Percentiles rank a stretch among this genome's conserved stretches.
Conservation (phyloP, 768 basidiomycete species). For the Trichaptum fuscoviolaceum region DNA sequence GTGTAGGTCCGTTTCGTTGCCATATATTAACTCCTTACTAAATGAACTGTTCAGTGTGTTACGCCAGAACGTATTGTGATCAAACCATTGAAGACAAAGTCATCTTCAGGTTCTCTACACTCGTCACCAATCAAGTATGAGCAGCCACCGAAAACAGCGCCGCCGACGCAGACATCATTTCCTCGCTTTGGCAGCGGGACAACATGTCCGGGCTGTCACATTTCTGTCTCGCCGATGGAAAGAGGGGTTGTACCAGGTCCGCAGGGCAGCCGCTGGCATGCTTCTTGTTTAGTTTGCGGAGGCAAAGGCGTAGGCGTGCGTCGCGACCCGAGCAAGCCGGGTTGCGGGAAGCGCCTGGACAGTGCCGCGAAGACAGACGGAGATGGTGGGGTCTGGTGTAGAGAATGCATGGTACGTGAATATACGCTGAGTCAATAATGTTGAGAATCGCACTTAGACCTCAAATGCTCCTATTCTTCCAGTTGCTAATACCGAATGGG, state of each 20-base stretch:
- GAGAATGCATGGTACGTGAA: constrained; percentile 69
- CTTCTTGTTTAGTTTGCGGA: constrained; percentile 72
- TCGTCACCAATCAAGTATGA: constrained; percentile 36
- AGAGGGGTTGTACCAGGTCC: constrained; percentile 82
- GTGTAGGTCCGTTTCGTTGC: constrained; percentile 32
- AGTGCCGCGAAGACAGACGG: constrained; percentile 73
- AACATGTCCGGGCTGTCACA: constrained; percentile 72
- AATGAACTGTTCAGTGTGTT: constrained; percentile 31
- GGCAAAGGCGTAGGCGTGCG: constrained; percentile 50
- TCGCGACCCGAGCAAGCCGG: constrained; percentile 54
- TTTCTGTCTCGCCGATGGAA: constrained; percentile 77
- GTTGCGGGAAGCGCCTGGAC: constrained; percentile 80
- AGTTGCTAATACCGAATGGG: constrained; percentile 51
- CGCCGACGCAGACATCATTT: constrained; percentile 28
- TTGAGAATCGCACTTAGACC: not conserved
- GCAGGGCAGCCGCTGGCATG: constrained; percentile 77
- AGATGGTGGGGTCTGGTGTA: constrained; percentile 74
- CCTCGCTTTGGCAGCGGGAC: constrained; percentile 56
- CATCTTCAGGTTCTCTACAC: constrained; percentile 4
- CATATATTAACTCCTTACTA: not conserved
- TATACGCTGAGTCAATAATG: not conserved
- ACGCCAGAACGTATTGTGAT: constrained; percentile 27
- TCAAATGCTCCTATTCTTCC: constrained; percentile 11
- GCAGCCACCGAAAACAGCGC: constrained; percentile 32
- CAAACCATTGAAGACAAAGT: not conserved